Conservation (phyloP, 208 protist genomes). For the Acanthamoeba healyi region DNA sequence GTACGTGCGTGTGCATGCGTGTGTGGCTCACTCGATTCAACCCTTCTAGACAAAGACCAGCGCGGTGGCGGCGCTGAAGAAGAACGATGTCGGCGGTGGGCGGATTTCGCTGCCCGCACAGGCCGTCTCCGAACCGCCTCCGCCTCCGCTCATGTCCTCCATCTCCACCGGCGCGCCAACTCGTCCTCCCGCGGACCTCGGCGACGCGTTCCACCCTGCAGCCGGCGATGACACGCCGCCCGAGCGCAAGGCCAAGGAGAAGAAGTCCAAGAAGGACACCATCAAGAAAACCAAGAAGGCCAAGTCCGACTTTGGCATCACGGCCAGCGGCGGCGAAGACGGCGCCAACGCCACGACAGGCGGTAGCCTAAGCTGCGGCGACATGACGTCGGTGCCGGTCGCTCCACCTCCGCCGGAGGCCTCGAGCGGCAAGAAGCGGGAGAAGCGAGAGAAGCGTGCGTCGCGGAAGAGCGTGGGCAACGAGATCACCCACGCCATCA, state of each 20-base stretch:
- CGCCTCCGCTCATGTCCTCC: not conserved
- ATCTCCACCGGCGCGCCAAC: not conserved
- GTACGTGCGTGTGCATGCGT: no score
- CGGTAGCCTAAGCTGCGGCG: not conserved
- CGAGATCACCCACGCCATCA: conserved; percentile 5
- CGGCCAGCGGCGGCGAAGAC: not conserved
- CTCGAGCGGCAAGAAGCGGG: not conserved
- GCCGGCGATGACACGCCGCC: not conserved
- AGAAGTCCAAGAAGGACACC: not conserved
- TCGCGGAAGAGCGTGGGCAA: conserved; percentile 16
- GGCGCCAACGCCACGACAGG: not conserved
- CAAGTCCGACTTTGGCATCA: not conserved
- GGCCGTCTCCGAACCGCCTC: not conserved
- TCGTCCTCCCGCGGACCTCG: not conserved
- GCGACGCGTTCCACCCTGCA: not conserved
- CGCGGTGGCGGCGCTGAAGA: not conserved
- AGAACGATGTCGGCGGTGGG: not conserved
- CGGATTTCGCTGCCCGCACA: not conserved
- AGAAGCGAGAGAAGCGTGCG: not conserved
- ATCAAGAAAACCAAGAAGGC: not conserved
- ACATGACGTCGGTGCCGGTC: not conserved
- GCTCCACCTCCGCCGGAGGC: no score
- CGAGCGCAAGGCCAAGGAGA: not conserved
- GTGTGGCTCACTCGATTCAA: no score
- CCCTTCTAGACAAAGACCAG: no score